Conservation (phyloP, 2,329 filamentous ascomycete species). For the Aureobasidium sp. region DNA sequence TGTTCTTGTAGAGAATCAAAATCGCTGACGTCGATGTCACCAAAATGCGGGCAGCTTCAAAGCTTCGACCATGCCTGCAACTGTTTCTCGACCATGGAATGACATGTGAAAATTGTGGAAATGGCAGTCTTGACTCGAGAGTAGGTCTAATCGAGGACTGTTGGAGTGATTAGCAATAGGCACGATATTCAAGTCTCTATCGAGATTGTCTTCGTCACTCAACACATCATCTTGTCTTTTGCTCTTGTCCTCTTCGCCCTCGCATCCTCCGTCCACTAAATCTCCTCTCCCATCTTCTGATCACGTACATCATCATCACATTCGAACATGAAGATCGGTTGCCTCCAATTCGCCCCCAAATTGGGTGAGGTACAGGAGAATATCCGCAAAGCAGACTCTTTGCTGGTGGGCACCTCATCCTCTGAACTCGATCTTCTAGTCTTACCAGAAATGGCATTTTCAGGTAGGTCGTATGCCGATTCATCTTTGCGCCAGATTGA, state of each 20-base stretch:
- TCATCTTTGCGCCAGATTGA: background rate
- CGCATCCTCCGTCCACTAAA: background rate
- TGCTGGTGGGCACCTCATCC: conserved; percentile 44
- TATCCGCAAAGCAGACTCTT: conserved; percentile 57
- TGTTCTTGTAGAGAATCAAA: background rate
- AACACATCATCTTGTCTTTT: background rate
- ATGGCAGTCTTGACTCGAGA: background rate
- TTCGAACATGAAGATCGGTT: conserved; percentile 55
- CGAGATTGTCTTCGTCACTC: background rate
- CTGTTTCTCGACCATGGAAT: background rate
- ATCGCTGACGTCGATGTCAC: conserved; percentile 7
- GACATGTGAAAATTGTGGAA: background rate
- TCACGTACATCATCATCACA: background rate
- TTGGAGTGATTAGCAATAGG: no score
- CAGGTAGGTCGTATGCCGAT: conserved; percentile 41
- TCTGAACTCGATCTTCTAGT: conserved; percentile 61
- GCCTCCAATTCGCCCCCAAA: conserved; percentile 64
- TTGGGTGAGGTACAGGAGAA: conserved; percentile 66
- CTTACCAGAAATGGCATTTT: conserved; percentile 69
- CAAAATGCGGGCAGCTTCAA: conserved; percentile 12
- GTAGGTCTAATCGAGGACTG: background rate
- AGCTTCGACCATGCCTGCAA: conserved; percentile 3
- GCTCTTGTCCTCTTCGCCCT: background rate
- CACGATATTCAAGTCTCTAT: background rate
- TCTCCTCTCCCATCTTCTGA: background rate